Percentiles rank a stretch among this genome's conserved stretches.
Conservation (phyloP, 192 early-diverging fungal species). For the Coemansia furcata region DNA sequence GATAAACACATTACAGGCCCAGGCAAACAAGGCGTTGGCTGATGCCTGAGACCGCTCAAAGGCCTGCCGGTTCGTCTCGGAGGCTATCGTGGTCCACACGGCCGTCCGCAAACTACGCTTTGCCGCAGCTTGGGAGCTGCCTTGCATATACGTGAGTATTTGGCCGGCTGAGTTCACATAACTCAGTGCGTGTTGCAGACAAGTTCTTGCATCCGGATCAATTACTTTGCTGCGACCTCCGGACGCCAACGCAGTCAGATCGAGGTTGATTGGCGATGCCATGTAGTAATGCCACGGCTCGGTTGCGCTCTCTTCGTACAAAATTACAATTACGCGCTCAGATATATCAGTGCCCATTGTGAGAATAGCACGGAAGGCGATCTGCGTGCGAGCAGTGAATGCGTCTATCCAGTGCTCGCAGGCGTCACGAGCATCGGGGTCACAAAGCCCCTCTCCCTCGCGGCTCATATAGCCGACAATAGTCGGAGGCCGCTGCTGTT, state of each 20-base stretch:
- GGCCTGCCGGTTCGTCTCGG: background rate
- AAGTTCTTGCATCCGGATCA: background rate
- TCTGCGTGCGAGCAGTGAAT: constrained; percentile 48
- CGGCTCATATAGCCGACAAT: constrained; percentile 51
- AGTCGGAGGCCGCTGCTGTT: constrained; percentile 7
- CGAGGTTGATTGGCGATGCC: constrained; percentile 42
- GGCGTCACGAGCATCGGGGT: constrained; percentile 39
- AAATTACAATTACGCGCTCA: constrained; percentile 27
- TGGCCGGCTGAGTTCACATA: constrained; percentile 27
- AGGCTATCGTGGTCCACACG: constrained; percentile 4
- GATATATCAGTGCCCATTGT: constrained; percentile 12
- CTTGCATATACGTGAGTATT: constrained; percentile 25
- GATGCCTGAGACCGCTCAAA: background rate
- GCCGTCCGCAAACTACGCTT: background rate
- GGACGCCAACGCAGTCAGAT: constrained; percentile 19
- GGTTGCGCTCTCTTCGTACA: constrained; percentile 38
- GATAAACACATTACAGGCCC: constrained; percentile 49
- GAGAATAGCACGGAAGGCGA: constrained; percentile 36
- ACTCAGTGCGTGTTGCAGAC: constrained; percentile 27
- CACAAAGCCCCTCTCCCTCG: constrained; percentile 50
- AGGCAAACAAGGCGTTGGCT: constrained; percentile 4
- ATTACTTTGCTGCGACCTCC: background rate
- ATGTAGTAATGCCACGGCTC: constrained; percentile 46
- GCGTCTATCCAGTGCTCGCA: constrained; percentile 46
- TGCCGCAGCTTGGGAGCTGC: background rate